Base-by-base conservation (phyloP, 257 asterid genomes). In the Solanum pennellii region DNA sequence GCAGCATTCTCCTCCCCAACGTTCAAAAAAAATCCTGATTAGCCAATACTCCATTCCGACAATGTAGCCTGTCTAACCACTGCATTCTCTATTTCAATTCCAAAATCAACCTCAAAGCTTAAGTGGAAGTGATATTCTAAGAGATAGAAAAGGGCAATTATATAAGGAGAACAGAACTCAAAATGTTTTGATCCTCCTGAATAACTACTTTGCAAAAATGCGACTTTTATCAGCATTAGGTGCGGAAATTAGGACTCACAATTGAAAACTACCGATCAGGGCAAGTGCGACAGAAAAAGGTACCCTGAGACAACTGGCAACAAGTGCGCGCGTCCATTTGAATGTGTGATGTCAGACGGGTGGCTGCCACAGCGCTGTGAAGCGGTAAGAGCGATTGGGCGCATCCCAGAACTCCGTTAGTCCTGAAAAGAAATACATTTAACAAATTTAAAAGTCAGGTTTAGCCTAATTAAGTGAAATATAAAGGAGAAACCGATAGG, bases 291-390 rank as follows among this genome's bases (percentile, higher is more conserved):
- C 86, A 91, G 90, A 89, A 90, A 72, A 87, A 83, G 90, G 87
- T 87, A 91, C 90, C 91, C 90, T 88, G 93, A 75, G 90, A 89
- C 90, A 89, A 82, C 89, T 91, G 90, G 89, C 90, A 83, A 80
- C 87, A 89, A 69, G 90, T 73, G 59, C 91, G 89, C 20, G 91
- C 91, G 87, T 88, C 88, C 15, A 84, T 88, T 11, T 87, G 29
- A 39, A 89, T 87, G 83, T 89, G 90, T 13, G 93, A 89, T 37
- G 93, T 89, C 86, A 91, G 83, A 60, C 90, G 89, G 16, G 88
- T 35, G 10, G 90, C 85, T 42, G 91, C 89, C 44, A 89, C 86
- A 84, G 83, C 73, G 75, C 91, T 87, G 79, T 89, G 90, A 74
- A 89, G 89, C 27, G 91, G 91, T 62, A 91, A 86, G 60, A 89